A percentile compares a stretch with the other conserved stretches of the same genome.
Evolutionary conservation across 495 filamentous ascomycete genomes (phyloP).

Genomic region (Amniculicola lignicola): DNA sequence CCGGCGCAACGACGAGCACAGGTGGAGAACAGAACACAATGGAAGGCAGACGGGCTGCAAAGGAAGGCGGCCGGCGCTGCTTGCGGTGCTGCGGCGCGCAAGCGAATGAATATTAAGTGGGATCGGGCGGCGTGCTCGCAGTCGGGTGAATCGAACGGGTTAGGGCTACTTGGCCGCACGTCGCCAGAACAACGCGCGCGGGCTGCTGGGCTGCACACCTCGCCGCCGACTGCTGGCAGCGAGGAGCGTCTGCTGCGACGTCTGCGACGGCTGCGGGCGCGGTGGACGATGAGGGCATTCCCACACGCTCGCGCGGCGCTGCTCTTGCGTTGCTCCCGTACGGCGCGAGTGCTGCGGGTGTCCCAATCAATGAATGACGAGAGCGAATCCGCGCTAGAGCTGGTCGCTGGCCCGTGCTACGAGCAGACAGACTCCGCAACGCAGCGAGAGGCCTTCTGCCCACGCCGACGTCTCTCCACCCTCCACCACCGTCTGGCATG

Average conservation of each 20-base stretch:
- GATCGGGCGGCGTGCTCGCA: slow-evolving; percentile 11
- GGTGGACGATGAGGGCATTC: too few species aligned
- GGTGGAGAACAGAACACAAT: background rate
- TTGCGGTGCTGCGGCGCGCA: background rate
- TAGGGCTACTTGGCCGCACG: slow-evolving; percentile 9
- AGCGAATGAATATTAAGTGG: slow-evolving; percentile 17
- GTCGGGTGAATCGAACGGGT: slow-evolving; percentile 26
- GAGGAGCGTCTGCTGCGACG: background rate
- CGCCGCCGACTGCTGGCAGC: slow-evolving; percentile 7
- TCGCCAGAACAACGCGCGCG: too few species aligned
- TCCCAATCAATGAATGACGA: slow-evolving; percentile 17
- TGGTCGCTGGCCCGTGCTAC: background rate
- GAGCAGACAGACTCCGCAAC: slow-evolving; percentile 8
- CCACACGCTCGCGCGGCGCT: too few species aligned
- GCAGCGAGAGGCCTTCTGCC: slow-evolving; percentile 2
- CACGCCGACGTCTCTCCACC: slow-evolving; percentile 11
- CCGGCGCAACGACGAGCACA: background rate
- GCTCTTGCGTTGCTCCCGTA: slow-evolving; percentile 2
- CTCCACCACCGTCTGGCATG: slow-evolving; percentile 22
- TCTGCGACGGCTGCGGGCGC: too few species aligned
- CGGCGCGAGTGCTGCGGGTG: background rate
- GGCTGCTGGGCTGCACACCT: slow-evolving; percentile 24
- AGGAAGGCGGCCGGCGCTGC: background rate
- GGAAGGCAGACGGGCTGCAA: too few species aligned
- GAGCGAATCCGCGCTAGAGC: slow-evolving; percentile 1